phyloP scores from a whole-genome alignment of 176 grass and related monocot species.

The bread wheat (Triticum aestivum) region IWGSC_CS_RefSeq_v2.1 NC_057809.1:462081161-462081660 shows the following conservation, averaged over 20 bases:
- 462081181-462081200: neutral
- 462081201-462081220: neutral
- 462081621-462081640: no score
- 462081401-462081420: neutral
- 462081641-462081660: no score
- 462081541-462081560: no score
- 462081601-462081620: no score
- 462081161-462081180: neutral
- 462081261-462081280: neutral
- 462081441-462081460: neutral
- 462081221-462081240: neutral
- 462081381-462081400: constrained; percentile 4
- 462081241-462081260: neutral
- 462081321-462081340: neutral
- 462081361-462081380: neutral
- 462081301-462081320: neutral
- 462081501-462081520: neutral
- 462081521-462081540: no score
- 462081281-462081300: neutral
- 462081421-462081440: constrained; percentile 5
- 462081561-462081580: no score
- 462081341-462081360: neutral
- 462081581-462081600: no score
- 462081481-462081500: neutral
- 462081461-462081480: neutral